Percentiles rank a stretch among this genome's conserved stretches.
phyloP scores from a whole-genome alignment of 2,329 filamentous ascomycete genomes.

The Monosporascus sp. region DNA sequence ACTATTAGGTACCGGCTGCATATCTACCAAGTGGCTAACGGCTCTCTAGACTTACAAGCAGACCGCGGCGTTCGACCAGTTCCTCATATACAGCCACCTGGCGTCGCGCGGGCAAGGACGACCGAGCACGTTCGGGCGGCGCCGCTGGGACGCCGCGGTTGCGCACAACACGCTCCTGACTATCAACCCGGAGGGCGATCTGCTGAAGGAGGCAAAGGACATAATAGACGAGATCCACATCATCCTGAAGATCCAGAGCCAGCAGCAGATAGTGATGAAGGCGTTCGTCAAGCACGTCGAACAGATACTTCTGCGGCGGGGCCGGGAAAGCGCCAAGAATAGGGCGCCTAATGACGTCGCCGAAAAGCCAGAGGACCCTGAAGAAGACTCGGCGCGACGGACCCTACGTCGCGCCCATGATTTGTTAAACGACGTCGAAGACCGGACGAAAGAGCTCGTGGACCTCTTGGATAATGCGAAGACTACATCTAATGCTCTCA shows the following conservation, averaged over 20 bases:
- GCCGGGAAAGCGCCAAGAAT: background rate
- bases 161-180: constrained; percentile 14
- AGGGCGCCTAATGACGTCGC: background rate
- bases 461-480: background rate
- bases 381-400: background rate
- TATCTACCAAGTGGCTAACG: constrained; percentile 1
- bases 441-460: background rate
- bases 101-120: background rate
- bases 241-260: constrained; percentile 21
- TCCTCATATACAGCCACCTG: background rate
- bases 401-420: background rate
- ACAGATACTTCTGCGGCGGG: background rate
- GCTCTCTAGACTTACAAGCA: constrained; percentile 6
- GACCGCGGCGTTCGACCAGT: constrained; percentile 5
- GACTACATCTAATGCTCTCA: constrained; percentile 2
- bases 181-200: constrained; percentile 22
- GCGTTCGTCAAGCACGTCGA: background rate
- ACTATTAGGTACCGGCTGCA: too few species aligned
- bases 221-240: constrained; percentile 27
- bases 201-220: constrained; percentile 24
- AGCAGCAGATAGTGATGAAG: constrained; percentile 10
- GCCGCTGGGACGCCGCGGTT: background rate
- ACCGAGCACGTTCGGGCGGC: background rate
- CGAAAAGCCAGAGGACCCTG: background rate
- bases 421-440: constrained; percentile 5